Evolutionary conservation across 345 rosid species (phyloP).

Genomic region (Corchorus olitorius): DNA sequence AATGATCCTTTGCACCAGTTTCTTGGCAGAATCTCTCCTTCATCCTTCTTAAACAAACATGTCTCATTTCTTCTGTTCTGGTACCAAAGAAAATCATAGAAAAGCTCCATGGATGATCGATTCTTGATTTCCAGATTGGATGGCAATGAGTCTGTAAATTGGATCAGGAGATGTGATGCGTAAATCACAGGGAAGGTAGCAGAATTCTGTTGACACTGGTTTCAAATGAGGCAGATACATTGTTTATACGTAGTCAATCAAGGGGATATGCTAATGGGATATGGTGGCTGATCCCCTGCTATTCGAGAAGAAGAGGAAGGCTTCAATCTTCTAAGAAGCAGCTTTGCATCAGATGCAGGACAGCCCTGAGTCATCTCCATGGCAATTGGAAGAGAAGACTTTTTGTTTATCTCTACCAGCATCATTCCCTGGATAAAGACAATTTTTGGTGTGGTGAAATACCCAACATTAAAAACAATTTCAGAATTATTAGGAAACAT

Average conservation of each 20-base stretch:
- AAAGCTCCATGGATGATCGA: background rate
- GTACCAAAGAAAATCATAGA: background rate
- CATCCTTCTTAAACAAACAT: no score
- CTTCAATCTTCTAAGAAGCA: constrained; percentile 67
- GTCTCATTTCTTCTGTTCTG: no score
- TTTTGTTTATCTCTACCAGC: constrained; percentile 62
- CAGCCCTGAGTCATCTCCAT: constrained; percentile 77
- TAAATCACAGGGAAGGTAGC: background rate
- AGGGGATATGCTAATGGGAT: constrained; percentile 50
- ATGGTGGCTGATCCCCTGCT: constrained; percentile 13
- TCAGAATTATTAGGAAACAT: background rate
- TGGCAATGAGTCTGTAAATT: background rate
- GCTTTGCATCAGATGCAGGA: constrained; percentile 63
- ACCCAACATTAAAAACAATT: background rate
- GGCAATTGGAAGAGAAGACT: constrained; percentile 63
- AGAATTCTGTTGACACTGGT: background rate
- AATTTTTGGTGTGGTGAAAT: background rate
- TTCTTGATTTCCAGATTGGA: background rate
- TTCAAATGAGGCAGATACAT: background rate
- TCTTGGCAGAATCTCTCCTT: background rate
- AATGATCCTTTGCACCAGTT: background rate
- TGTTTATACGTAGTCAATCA: constrained; percentile 27
- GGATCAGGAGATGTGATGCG: background rate
- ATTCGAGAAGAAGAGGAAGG: constrained; percentile 28
- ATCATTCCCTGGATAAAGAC: constrained; percentile 66